Percentiles rank a stretch among this genome's conserved stretches.
Conservation (phyloP, 2,329 filamentous ascomycete species). For the Neofusicoccum parvum region DNA sequence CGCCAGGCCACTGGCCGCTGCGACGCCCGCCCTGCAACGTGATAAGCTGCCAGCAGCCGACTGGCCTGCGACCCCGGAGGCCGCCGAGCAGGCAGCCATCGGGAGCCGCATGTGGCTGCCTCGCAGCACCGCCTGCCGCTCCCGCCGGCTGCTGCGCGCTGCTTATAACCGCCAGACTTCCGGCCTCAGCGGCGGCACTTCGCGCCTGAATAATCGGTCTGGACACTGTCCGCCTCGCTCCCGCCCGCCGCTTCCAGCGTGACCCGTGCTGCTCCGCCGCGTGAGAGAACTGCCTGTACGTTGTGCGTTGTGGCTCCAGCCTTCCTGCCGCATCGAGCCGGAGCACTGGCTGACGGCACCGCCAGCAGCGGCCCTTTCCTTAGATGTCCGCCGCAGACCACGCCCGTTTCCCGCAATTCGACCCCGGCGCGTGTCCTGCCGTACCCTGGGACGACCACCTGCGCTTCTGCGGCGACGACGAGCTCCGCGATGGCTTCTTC, state of each 20-base stretch:
- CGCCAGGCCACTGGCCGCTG: neutral
- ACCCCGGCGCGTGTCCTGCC: neutral
- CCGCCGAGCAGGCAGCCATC: constrained; percentile 8
- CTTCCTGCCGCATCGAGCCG: neutral
- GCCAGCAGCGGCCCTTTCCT: neutral
- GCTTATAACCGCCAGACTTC: neutral
- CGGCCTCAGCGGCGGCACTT: neutral
- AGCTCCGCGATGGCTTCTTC: neutral
- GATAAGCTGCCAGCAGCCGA: constrained; percentile 6
- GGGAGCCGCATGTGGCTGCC: constrained; percentile 10
- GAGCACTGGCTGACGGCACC: neutral
- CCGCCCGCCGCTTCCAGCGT: neutral
- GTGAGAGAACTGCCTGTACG: neutral
- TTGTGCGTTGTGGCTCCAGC: neutral
- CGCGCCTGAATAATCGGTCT: neutral
- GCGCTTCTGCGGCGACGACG: neutral
- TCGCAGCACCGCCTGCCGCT: neutral
- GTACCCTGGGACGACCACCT: neutral
- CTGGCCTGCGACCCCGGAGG: neutral
- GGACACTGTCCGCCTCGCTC: neutral
- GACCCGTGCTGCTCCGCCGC: neutral
- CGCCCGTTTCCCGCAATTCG: neutral
- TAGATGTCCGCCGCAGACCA: neutral
- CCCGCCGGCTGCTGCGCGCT: neutral
- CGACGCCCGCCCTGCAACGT: neutral